These are phyloP conservation scores for Epichloe sp. DNA, from an alignment of 2,329 filamentous ascomycete species.

Conservation along the genomic window DNA sequence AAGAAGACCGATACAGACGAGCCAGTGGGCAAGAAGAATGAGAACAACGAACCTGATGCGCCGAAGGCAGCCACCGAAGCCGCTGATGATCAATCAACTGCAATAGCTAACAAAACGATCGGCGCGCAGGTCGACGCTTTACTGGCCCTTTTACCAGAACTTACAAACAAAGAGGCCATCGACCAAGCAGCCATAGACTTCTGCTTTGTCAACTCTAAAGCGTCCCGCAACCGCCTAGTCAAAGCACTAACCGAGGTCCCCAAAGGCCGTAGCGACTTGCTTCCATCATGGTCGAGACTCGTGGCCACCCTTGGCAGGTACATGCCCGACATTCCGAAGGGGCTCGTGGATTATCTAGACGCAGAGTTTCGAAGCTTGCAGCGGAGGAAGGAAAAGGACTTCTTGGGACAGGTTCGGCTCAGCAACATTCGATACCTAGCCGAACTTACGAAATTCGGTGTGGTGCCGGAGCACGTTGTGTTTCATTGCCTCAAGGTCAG, in stretches of 20 bases:
- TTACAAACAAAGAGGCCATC: constrained; percentile 82
- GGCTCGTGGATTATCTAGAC: constrained; percentile 81
- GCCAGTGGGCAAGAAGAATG: constrained; percentile 60
- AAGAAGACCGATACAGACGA: constrained; percentile 78
- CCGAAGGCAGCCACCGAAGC: constrained; percentile 38
- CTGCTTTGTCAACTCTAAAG: constrained; percentile 96
- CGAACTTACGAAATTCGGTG: constrained; percentile 93
- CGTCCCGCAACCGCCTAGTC: constrained; percentile 83
- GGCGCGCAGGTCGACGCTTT: constrained; percentile 92
- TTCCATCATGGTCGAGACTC: constrained; percentile 84
- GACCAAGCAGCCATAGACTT: constrained; percentile 93
- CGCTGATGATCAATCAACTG: constrained; percentile 73
- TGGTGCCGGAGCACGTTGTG: constrained; percentile 95
- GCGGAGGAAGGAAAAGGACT: constrained; percentile 93
- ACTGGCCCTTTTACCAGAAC: constrained; percentile 73
- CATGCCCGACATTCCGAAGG: constrained; percentile 87
- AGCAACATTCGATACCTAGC: constrained; percentile 96
- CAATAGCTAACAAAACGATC: constrained; percentile 94
- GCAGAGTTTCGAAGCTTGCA: constrained; percentile 95
- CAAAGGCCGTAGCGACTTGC: constrained; percentile 80
- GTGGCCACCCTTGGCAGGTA: constrained; percentile 89
- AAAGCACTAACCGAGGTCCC: constrained; percentile 91
- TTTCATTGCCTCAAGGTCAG: constrained; percentile 98
- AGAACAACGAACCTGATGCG: constrained; percentile 38
- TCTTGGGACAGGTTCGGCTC: constrained; percentile 83